Percentiles rank a stretch among this genome's conserved stretches.
These are phyloP conservation scores for Maudiozyma turicensis DNA, from an alignment of 805 yeast species.

Conservation along the genomic window DNA sequence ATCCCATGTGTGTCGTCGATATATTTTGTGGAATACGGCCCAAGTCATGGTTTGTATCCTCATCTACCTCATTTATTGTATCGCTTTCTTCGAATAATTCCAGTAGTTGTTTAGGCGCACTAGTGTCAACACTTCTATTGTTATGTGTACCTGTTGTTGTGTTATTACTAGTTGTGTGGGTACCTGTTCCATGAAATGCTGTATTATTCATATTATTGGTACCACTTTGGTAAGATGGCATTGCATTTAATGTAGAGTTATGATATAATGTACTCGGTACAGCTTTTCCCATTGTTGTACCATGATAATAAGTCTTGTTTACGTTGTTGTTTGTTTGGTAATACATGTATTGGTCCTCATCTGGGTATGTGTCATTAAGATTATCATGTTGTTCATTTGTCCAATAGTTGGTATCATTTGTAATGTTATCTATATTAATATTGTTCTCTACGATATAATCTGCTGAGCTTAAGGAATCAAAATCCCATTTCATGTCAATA, in stretches of 20 bases:
- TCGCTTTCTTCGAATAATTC: conserved; percentile 55
- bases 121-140: conserved; percentile 17
- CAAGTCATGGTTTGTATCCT: conserved; percentile 11
- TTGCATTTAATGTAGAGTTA: conserved; percentile 24
- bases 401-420: conserved; percentile 25
- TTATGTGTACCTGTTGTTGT: conserved; percentile 16
- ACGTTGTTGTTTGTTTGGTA: conserved; percentile 17
- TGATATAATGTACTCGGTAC: conserved; percentile 14
- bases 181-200: conserved; percentile 13
- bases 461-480: conserved; percentile 66
- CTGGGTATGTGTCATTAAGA: conserved; percentile 26
- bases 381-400: conserved; percentile 15
- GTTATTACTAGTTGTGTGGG: conserved; percentile 13
- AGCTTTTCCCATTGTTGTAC: conserved; percentile 25
- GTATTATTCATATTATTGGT: conserved; percentile 14
- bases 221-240: conserved; percentile 13
- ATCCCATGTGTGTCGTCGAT: conserved; percentile 10
- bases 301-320: conserved; percentile 17
- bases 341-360: conserved; percentile 23
- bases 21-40: conserved; percentile 11
- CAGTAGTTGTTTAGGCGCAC: conserved; percentile 62
- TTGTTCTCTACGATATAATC: conserved; percentile 69
- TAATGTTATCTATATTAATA: conserved; percentile 35
- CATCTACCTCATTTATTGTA: conserved; percentile 16
- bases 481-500: conserved; percentile 72